Conservation (phyloP, 257 asterid species). For the Gentiana straminea region DNA sequence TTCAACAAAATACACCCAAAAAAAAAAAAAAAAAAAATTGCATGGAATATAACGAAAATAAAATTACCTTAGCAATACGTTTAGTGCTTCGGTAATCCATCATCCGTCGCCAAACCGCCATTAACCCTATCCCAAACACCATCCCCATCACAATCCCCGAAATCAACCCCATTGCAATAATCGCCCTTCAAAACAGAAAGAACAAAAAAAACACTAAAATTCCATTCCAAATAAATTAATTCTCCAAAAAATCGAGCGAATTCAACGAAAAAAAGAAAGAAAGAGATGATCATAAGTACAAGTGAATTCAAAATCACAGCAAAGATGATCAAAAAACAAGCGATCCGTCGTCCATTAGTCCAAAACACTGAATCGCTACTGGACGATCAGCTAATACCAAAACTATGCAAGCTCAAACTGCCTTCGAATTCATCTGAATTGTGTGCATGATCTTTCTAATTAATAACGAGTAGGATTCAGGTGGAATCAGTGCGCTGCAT, state of each 20-base stretch:
- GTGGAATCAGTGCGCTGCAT: background rate
- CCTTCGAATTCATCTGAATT: background rate
- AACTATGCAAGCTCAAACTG: background rate
- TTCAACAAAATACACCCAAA: no score
- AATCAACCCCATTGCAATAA: conserved; percentile 58
- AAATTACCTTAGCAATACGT: conserved; percentile 73
- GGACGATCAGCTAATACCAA: conserved; percentile 3
- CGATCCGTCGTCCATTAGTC: conserved; percentile 7
- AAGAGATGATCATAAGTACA: background rate
- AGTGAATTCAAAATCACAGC: conserved; percentile 4
- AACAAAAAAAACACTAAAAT: background rate
- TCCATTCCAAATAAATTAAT: background rate
- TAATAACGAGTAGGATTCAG: background rate
- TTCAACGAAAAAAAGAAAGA: background rate
- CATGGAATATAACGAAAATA: background rate
- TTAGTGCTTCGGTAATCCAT: conserved; percentile 62
- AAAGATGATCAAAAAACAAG: background rate
- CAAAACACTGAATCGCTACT: conserved; percentile 3
- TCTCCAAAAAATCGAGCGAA: background rate
- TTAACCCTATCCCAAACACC: conserved; percentile 68
- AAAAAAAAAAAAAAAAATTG: background rate
- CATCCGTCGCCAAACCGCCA: conserved; percentile 84
- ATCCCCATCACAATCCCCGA: conserved; percentile 85
- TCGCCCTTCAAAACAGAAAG: background rate
- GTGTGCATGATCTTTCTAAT: no score